A percentile compares a stretch with the other conserved stretches of the same genome.
Evolutionary conservation across 192 early-diverging fungal species (phyloP).

Genomic region (Podila clonocystis): DNA sequence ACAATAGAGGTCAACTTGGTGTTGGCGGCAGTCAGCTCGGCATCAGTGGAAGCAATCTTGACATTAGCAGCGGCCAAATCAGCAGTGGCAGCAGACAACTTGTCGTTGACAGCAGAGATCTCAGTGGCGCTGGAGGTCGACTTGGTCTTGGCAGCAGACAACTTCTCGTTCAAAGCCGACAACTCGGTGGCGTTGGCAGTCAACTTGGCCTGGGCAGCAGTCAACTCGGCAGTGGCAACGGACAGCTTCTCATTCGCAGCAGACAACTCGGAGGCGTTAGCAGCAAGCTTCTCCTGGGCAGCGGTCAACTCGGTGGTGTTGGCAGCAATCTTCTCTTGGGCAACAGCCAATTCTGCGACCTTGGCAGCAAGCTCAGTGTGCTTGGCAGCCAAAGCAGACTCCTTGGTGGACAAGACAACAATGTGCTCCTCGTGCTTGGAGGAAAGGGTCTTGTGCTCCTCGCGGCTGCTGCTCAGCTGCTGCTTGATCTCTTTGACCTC

Average conservation of each 20-base stretch:
- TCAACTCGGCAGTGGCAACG: background rate
- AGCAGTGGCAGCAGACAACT: background rate
- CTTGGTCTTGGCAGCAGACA: background rate
- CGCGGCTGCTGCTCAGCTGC: constrained; percentile 19
- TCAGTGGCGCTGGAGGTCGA: background rate
- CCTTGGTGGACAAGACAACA: constrained; percentile 23
- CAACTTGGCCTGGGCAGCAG: background rate
- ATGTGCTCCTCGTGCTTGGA: constrained; percentile 31
- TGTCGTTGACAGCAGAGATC: background rate
- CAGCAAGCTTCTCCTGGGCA: background rate
- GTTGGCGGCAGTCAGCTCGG: background rate
- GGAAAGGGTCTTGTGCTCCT: constrained; percentile 21
- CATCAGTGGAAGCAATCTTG: background rate
- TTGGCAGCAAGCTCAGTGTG: constrained; percentile 13
- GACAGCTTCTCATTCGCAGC: background rate
- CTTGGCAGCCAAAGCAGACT: constrained; percentile 18
- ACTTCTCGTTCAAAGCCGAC: background rate
- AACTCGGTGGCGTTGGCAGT: background rate
- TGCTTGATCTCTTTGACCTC: constrained; percentile 21
- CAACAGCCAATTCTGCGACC: background rate
- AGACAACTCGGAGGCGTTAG: background rate
- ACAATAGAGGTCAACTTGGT: background rate
- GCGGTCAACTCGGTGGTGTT: background rate
- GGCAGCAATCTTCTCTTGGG: background rate
- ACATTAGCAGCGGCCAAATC: background rate